A percentile compares a stretch with the other conserved stretches of the same genome.
phyloP scores from a whole-genome alignment of 116 monocot species.

The Dioscorea cayenensis region DNA sequence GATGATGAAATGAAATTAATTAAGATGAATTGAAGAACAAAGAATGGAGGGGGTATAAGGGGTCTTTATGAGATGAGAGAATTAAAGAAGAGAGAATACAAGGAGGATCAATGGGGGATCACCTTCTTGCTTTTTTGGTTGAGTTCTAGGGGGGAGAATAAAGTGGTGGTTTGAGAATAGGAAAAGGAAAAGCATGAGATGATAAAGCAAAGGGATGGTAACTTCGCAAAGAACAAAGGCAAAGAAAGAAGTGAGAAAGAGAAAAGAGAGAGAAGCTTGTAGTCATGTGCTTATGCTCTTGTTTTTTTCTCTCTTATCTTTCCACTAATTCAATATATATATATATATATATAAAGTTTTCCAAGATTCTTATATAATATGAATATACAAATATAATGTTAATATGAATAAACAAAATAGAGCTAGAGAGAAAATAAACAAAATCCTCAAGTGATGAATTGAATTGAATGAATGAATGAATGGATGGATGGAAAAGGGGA shows the following conservation, averaged over 20 bases:
- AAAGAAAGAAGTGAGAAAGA: constrained; percentile 11
- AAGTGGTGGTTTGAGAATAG: constrained; percentile 33
- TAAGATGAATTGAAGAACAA: no score
- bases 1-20: no score
- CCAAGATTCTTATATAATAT: no score
- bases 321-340: no score
- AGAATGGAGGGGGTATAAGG: no score
- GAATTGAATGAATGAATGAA: constrained; percentile 20
- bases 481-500: constrained; percentile 18
- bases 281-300: no score
- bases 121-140: constrained; percentile 26
- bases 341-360: no score
- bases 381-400: no score
- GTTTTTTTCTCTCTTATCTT: no score
- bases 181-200: constrained; percentile 28
- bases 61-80: constrained; percentile 4
- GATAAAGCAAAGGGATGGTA: constrained; percentile 59
- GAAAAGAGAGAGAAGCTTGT: constrained; percentile 12
- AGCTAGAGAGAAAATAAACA: neutral
- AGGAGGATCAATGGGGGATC: constrained; percentile 23
- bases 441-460: neutral
- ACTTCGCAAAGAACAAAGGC: constrained; percentile 77
- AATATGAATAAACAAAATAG: neutral
- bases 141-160: constrained; percentile 38
- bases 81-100: constrained; percentile 6